Conservation (phyloP, 345 rosid genomes). For the Eucalyptus decipiens region DNA sequence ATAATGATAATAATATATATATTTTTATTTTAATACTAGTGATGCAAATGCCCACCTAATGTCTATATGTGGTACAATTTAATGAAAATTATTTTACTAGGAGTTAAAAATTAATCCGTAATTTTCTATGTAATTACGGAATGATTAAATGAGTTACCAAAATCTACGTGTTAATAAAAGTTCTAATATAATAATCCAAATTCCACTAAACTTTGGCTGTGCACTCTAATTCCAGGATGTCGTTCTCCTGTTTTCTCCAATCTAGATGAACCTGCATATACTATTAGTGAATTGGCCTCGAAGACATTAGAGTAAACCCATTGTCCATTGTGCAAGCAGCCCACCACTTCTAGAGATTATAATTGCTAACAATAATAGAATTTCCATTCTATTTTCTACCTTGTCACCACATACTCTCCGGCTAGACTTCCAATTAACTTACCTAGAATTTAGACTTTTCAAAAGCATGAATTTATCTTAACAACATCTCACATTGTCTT, state of each 20-base stretch:
- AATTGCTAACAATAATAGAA: not conserved
- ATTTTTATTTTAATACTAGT: no score
- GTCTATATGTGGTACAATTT: no score
- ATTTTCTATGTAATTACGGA: no score
- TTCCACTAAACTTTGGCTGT: not conserved
- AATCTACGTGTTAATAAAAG: fast-evolving
- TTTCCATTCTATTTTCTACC: not conserved
- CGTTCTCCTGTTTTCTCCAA: not conserved
- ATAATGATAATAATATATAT: no score
- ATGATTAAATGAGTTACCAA: no score
- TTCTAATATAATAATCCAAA: not conserved
- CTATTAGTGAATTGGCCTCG: not conserved
- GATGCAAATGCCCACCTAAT: no score
- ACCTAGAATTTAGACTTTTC: not conserved
- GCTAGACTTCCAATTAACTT: not conserved
- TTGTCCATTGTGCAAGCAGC: not conserved
- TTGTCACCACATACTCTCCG: not conserved
- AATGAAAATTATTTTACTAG: no score
- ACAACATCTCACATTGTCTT: not conserved
- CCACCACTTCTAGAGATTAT: not conserved
- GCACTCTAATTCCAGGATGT: not conserved
- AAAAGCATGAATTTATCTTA: not conserved
- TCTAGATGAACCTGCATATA: not conserved
- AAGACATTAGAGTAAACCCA: not conserved
- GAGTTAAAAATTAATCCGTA: no score